Evolutionary conservation across 441 rosid genomes (phyloP).

Genomic region (Brassica hybrid): DNA sequence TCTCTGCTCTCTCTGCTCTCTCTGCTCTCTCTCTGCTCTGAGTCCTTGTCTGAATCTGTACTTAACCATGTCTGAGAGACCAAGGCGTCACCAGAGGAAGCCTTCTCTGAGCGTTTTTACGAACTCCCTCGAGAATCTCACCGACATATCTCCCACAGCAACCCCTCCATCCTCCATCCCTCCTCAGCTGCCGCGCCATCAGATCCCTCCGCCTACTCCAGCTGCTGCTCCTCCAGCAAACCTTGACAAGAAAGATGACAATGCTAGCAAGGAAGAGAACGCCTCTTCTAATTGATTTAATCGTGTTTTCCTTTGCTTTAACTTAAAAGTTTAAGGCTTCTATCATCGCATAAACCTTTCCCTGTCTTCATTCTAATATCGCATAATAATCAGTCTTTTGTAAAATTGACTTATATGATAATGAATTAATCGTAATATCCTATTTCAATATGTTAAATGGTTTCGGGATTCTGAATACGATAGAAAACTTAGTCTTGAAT

Average conservation of each 20-base stretch:
- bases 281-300: constrained; percentile 36
- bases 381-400: constrained; percentile 29
- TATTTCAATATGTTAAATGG: not conserved
- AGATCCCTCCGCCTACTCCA: constrained; percentile 44
- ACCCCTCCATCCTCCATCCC: constrained; percentile 27
- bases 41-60: constrained; percentile 35
- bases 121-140: constrained; percentile 32
- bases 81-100: constrained; percentile 43
- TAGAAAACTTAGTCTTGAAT: not conserved
- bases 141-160: constrained; percentile 27
- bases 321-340: not conserved
- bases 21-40: not conserved
- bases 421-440: constrained; percentile 23
- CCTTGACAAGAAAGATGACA: constrained; percentile 20
- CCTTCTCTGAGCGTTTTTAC: constrained; percentile 39
- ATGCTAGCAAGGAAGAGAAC: constrained; percentile 30
- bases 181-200: constrained; percentile 37
- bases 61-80: constrained; percentile 45
- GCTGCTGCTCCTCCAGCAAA: constrained; percentile 32
- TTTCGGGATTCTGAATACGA: not conserved
- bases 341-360: not conserved
- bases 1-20: not conserved
- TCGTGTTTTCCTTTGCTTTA: constrained; percentile 6
- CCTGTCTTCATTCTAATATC: not conserved
- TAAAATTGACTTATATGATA: constrained; percentile 6